Conservation (phyloP, 139 green algal species). For the Asterochloris erici region DNA sequence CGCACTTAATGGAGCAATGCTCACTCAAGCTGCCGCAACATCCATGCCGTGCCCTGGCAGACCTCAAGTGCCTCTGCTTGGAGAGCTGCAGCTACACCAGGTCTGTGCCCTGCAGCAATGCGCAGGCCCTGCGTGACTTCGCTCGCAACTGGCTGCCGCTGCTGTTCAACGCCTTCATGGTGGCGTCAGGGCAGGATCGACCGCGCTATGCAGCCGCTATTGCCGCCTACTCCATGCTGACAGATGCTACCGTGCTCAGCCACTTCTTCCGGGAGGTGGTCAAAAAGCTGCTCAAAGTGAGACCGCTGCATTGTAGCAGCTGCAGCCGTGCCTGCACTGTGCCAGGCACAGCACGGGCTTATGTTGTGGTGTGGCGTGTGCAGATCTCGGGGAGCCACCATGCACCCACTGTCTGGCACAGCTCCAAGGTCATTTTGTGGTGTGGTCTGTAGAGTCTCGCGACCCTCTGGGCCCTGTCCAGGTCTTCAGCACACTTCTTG, state of each 20-base stretch:
- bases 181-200: constrained; percentile 40
- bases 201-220: constrained; percentile 54
- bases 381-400: no score
- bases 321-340: no score
- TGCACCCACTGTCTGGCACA: background rate
- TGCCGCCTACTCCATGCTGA: constrained; percentile 58
- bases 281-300: constrained; percentile 63
- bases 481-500: background rate
- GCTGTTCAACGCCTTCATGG: constrained; percentile 82
- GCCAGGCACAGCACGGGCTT: no score
- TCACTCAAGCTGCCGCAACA: no score
- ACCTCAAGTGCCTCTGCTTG: no score
- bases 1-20: no score
- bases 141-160: constrained; percentile 80
- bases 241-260: constrained; percentile 34
- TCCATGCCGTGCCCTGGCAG: no score
- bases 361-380: no score
- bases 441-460: background rate
- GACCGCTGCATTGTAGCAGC: no score
- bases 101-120: constrained; percentile 33
- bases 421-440: background rate
- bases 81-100: background rate
- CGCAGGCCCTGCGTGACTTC: constrained; percentile 49
- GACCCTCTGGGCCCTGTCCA: no score
- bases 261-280: constrained; percentile 69